These are phyloP conservation scores for Astrothelium subdiscretum DNA, from an alignment of 495 filamentous ascomycete species.

Conservation along the genomic window DNA sequence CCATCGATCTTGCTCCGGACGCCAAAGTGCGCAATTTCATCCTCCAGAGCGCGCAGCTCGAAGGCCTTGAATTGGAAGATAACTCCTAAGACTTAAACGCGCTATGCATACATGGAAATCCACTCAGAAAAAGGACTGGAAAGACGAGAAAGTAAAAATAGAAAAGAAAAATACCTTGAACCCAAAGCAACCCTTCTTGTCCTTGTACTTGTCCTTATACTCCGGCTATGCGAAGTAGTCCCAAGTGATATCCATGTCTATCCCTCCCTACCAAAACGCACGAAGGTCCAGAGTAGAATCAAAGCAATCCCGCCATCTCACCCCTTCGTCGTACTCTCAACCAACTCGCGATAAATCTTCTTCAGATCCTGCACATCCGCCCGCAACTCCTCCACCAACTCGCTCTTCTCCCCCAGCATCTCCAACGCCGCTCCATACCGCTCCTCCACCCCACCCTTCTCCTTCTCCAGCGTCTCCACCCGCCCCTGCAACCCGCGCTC, in stretches of 20 bases:
- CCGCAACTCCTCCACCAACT: conserved; percentile 79
- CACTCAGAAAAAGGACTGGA: too few relatives aligned
- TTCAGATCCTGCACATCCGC: conserved; percentile 88
- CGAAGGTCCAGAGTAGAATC: not conserved
- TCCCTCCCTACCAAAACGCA: not conserved
- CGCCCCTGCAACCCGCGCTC: conserved; percentile 47
- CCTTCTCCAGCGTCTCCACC: conserved; percentile 53
- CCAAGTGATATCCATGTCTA: not conserved
- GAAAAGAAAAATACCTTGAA: not conserved
- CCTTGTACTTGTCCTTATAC: not conserved
- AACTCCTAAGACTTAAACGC: not conserved
- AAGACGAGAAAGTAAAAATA: not conserved
- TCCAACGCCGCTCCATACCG: conserved; percentile 85
- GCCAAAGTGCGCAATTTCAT: conserved; percentile 60
- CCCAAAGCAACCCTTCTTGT: not conserved
- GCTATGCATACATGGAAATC: not conserved
- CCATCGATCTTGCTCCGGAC: conserved; percentile 80
- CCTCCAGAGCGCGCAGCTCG: conserved; percentile 63
- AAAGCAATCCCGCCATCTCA: conserved; percentile 22
- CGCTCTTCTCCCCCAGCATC: conserved; percentile 94
- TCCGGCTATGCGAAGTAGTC: not conserved
- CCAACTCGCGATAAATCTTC: conserved; percentile 84
- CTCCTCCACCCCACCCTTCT: conserved; percentile 49
- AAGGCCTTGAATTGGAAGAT: conserved; percentile 60
- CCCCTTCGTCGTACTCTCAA: conserved; percentile 63